A percentile compares a stretch with the other conserved stretches of the same genome.
Conservation (phyloP, 768 basidiomycete genomes). For the Tephrocybe sp. region DNA sequence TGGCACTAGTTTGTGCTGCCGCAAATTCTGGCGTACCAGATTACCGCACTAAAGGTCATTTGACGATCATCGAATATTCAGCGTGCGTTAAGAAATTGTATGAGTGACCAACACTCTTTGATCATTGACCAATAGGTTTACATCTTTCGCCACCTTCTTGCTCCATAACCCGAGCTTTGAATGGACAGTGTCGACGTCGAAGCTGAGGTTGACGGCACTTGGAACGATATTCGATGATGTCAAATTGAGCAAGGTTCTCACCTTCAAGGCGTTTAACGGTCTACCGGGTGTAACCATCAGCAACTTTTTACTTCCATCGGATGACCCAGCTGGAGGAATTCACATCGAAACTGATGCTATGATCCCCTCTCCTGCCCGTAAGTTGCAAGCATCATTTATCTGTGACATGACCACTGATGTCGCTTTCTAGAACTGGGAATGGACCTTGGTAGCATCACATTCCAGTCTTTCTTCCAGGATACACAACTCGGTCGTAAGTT, state of each 20-base stretch:
- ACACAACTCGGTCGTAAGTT: conserved; percentile 62
- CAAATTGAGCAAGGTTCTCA: conserved; percentile 55
- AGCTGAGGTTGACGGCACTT: conserved; percentile 61
- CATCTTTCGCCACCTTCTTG: conserved; percentile 62
- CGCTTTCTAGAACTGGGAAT: conserved; percentile 59
- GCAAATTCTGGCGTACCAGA: conserved; percentile 69
- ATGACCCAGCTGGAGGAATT: conserved; percentile 69
- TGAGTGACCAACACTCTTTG: not conserved
- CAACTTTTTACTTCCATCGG: conserved; percentile 69
- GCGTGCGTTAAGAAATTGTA: conserved; percentile 33
- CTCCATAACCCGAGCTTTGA: conserved; percentile 64
- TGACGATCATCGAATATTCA: conserved; percentile 55
- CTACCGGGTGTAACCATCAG: conserved; percentile 70
- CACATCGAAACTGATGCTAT: conserved; percentile 65
- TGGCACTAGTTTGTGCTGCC: conserved; percentile 55
- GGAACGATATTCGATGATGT: conserved; percentile 71
- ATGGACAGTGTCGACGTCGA: conserved; percentile 71
- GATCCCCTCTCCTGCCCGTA: conserved; percentile 68
- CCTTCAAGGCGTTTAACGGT: conserved; percentile 70
- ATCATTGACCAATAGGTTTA: conserved; percentile 44
- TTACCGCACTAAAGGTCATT: conserved; percentile 48
- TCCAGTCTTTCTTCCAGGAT: conserved; percentile 60
- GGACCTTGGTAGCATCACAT: conserved; percentile 62
- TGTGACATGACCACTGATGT: conserved; percentile 15
- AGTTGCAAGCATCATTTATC: conserved; percentile 24